Evolutionary conservation across 2,329 filamentous ascomycete species (phyloP).

Genomic region (Orbilia quercus): DNA sequence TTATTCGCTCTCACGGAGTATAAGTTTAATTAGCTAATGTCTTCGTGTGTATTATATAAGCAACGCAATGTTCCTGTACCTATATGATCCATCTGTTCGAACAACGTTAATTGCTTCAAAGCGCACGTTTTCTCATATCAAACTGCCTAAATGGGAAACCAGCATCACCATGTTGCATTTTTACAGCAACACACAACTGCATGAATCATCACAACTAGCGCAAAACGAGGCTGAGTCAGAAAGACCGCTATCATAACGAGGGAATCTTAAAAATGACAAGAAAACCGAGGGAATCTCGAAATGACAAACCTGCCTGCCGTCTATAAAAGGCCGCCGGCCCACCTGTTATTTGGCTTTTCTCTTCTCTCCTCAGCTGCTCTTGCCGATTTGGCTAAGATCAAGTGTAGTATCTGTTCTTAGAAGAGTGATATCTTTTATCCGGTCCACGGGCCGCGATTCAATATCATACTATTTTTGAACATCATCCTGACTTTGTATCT

Average conservation of each 20-base stretch:
- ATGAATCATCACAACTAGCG: too few species aligned
- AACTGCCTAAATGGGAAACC: too few species aligned
- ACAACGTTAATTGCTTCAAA: too few species aligned
- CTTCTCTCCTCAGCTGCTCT: conserved; percentile 18
- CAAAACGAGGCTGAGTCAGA: too few species aligned
- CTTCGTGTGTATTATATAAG: too few species aligned
- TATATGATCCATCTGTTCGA: too few species aligned
- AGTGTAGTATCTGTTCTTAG: conserved; percentile 44
- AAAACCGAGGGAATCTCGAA: conserved; percentile 3
- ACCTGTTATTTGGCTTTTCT: neutral
- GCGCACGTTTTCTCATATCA: too few species aligned
- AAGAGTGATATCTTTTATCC: conserved; percentile 44
- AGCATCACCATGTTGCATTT: too few species aligned
- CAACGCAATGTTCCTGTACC: too few species aligned
- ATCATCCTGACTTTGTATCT: conserved; percentile 1
- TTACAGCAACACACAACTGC: too few species aligned
- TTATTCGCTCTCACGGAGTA: too few species aligned
- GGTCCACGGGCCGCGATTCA: neutral
- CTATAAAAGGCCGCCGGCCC: conserved; percentile 26
- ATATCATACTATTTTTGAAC: conserved; percentile 39
- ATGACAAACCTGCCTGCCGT: neutral
- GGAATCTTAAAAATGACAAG: conserved; percentile 12
- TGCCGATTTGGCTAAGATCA: conserved; percentile 26
- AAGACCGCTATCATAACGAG: conserved; percentile 1
- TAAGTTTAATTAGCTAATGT: too few species aligned